Evolutionary conservation across 2,329 filamentous ascomycete species (phyloP).

Genomic region (Dryadomyces sulphureus): DNA sequence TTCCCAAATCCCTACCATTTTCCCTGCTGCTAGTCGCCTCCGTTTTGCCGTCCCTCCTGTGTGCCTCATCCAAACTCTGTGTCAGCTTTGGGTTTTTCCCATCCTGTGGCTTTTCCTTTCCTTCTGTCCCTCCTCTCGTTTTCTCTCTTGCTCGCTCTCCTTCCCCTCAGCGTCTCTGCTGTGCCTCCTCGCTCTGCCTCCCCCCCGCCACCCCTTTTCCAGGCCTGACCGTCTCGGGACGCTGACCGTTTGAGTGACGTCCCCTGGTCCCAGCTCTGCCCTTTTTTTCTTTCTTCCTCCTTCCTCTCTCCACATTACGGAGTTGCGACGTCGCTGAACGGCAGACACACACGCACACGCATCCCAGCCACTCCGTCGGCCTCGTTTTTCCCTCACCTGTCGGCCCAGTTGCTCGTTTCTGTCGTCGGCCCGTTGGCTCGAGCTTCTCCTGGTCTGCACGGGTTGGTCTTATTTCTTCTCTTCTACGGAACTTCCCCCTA

Average conservation of each 20-base stretch:
- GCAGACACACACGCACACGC: neutral
- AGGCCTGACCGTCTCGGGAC: neutral
- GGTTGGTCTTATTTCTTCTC: no score
- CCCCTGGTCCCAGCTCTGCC: neutral
- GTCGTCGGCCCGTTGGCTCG: neutral
- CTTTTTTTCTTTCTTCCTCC: neutral
- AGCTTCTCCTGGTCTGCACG: neutral
- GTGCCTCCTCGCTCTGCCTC: neutral
- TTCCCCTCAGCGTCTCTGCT: neutral
- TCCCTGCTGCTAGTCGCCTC: neutral
- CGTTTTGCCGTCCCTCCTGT: neutral
- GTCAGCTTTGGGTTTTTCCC: no score
- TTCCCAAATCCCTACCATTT: neutral
- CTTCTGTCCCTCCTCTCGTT: no score
- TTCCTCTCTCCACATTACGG: neutral
- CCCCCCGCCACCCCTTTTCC: neutral
- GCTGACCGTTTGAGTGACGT: neutral
- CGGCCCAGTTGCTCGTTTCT: neutral
- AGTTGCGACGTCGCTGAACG: neutral
- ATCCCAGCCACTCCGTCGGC: constrained; percentile 3
- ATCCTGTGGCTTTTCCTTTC: neutral
- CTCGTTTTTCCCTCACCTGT: neutral
- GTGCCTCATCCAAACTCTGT: no score
- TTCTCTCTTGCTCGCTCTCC: neutral
- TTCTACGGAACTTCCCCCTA: no score